Percentiles rank a stretch among this genome's conserved stretches.
phyloP scores from a whole-genome alignment of 148 eudicot genomes.

The Cornus controversa region DNA sequence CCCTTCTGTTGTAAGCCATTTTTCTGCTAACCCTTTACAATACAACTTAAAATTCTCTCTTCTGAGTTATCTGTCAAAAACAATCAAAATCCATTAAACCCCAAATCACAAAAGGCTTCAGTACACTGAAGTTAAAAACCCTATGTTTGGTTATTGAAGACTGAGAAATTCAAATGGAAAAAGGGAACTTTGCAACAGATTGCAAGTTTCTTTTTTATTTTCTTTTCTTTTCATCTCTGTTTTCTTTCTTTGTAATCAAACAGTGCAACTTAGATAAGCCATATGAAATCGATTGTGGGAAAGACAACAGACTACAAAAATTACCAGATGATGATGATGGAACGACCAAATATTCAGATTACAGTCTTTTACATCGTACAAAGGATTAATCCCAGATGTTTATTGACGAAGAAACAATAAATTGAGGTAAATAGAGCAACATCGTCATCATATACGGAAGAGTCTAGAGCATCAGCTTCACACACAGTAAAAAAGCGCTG shows the following conservation, averaged over 20 bases:
- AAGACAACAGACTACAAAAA: neutral
- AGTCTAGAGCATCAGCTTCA: neutral
- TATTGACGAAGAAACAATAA: neutral
- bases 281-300: neutral
- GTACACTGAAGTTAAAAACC: neutral
- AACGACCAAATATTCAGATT: neutral
- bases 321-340: neutral
- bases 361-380: neutral
- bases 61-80: constrained; percentile 17
- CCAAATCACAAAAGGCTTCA: neutral
- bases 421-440: neutral
- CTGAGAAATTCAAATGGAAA: neutral
- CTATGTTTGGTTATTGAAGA: constrained; percentile 8
- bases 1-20: constrained; percentile 53
- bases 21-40: constrained; percentile 10
- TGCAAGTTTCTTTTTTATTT: too few relatives aligned
- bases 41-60: constrained; percentile 7
- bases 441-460: too few relatives aligned
- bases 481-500: neutral
- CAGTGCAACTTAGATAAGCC: neutral
- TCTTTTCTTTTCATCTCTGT: neutral
- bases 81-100: neutral
- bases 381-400: neutral
- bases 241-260: constrained; percentile 7
- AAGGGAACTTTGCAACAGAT: neutral